phyloP scores from a whole-genome alignment of 495 filamentous ascomycete species.

The Trichoderma erinaceum region DNA sequence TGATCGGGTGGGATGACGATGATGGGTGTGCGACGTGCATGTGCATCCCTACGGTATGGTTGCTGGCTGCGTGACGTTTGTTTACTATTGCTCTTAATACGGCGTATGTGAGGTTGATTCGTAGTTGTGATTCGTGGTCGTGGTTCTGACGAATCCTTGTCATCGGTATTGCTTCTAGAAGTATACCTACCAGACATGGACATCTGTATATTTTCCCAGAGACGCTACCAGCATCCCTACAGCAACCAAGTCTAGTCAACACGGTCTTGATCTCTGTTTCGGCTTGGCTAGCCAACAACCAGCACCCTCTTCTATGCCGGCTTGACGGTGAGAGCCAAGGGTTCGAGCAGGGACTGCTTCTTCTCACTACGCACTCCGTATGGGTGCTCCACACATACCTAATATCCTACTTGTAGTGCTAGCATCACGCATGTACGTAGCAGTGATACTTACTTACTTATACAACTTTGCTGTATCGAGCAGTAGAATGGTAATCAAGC shows the following conservation, averaged over 20 bases:
- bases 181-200: too few species aligned
- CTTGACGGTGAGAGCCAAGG: constrained; percentile 3
- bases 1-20: neutral
- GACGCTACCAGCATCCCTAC: neutral
- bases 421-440: neutral
- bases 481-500: neutral
- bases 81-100: too few species aligned
- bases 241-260: neutral
- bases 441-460: neutral
- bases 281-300: neutral
- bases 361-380: neutral
- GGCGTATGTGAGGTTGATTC: too few species aligned
- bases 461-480: neutral
- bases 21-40: neutral
- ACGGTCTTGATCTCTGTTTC: neutral
- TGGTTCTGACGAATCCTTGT: too few species aligned
- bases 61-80: neutral
- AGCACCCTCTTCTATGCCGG: neutral
- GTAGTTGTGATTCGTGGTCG: too few species aligned
- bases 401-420: neutral
- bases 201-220: neutral
- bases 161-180: neutral
- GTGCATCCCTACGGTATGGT: neutral
- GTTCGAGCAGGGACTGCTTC: constrained; percentile 8
- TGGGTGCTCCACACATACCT: neutral